These are phyloP conservation scores for Apiotrichum mycotoxinovorans DNA, from an alignment of 1,284 basidiomycete genomes.

Conservation along the genomic window DNA sequence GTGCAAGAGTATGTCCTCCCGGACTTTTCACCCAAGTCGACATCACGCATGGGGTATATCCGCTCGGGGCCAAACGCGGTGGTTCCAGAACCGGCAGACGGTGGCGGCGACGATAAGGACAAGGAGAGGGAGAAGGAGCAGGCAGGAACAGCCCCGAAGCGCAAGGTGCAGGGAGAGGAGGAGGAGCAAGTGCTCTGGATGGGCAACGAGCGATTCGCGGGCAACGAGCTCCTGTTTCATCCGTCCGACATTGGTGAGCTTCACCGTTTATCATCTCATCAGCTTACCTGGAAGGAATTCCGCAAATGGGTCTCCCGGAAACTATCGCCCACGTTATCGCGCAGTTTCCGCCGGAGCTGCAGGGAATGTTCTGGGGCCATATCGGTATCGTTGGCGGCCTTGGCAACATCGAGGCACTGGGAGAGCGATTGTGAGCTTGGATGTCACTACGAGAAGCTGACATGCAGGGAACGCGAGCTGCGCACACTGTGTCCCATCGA, in stretches of 20 bases:
- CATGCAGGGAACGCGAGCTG: constrained; percentile 58
- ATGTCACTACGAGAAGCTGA: background rate
- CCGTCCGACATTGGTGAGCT: constrained; percentile 78
- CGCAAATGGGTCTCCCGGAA: constrained; percentile 72
- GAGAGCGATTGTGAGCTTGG: constrained; percentile 62
- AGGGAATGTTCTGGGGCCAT: constrained; percentile 90
- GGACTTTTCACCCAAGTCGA: constrained; percentile 68
- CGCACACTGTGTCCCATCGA: constrained; percentile 73
- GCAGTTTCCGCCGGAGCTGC: constrained; percentile 68
- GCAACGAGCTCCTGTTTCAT: constrained; percentile 83
- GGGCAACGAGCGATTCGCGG: constrained; percentile 82
- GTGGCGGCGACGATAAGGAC: constrained; percentile 1
- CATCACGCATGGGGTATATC: constrained; percentile 58
- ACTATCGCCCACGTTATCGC: constrained; percentile 72
- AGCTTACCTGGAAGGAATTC: constrained; percentile 56
- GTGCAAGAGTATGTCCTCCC: constrained; percentile 86
- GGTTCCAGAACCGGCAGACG: constrained; percentile 8
- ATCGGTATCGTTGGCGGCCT: constrained; percentile 85
- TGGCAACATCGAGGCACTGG: constrained; percentile 69
- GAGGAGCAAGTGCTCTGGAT: constrained; percentile 78
- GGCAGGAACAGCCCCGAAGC: background rate
- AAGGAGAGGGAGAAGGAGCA: constrained; percentile 8
- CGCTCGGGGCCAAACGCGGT: constrained; percentile 50
- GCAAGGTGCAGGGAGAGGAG: constrained; percentile 23
- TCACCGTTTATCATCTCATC: background rate